These are phyloP conservation scores for Citrullus mucosospermus DNA, from an alignment of 306 rosid species.

Conservation along the genomic window DNA sequence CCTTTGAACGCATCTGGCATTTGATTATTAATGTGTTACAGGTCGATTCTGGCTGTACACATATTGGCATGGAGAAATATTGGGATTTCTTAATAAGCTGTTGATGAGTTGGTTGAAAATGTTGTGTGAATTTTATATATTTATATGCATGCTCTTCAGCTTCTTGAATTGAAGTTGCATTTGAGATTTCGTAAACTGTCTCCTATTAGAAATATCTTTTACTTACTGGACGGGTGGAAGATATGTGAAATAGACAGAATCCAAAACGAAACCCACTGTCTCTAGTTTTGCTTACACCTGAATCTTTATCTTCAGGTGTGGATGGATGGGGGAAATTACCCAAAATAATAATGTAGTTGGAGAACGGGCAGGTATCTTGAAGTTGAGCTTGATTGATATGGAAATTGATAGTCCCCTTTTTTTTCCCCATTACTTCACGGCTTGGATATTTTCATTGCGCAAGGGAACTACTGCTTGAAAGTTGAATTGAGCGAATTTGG, in stretches of 20 bases:
- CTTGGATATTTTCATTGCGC: neutral
- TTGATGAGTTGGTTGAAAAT: neutral
- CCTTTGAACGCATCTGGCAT: neutral
- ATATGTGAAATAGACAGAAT: neutral
- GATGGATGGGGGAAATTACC: neutral
- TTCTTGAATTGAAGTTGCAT: neutral
- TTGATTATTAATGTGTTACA: neutral
- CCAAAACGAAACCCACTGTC: neutral
- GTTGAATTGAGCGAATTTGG: neutral
- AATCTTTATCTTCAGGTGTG: neutral
- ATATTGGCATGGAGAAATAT: neutral
- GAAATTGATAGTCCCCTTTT: neutral
- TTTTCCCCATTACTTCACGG: neutral
- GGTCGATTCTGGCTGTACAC: constrained; percentile 2
- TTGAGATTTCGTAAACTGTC: neutral
- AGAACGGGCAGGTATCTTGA: neutral
- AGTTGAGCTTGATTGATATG: neutral
- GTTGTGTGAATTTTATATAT: neutral
- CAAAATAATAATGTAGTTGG: neutral
- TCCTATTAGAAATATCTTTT: neutral
- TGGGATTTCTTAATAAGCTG: neutral
- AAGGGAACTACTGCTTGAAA: too few relatives aligned
- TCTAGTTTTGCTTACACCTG: neutral
- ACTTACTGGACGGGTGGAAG: neutral
- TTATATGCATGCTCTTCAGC: neutral